phyloP scores from a whole-genome alignment of 768 basidiomycete species.

The Stropharia rugosoannulata region DNA sequence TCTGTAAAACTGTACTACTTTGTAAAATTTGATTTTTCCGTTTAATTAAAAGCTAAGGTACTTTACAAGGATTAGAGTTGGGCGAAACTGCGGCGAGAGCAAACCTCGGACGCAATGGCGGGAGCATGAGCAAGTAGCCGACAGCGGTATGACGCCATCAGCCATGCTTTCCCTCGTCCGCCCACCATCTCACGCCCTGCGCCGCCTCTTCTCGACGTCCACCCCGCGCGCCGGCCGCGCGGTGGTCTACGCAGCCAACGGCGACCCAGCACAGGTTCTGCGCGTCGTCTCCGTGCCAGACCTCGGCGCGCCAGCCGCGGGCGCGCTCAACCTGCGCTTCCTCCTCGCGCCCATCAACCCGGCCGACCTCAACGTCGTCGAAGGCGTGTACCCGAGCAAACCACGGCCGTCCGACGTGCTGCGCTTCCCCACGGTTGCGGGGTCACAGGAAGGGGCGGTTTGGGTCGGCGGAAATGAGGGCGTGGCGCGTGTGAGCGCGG shows the following conservation, averaged over 20 bases:
- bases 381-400: conserved; percentile 78
- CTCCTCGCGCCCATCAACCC: conserved; percentile 79
- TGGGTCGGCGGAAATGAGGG: conserved; percentile 81
- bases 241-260: conserved; percentile 60
- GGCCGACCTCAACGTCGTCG: conserved; percentile 77
- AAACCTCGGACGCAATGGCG: no score
- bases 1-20: no score
- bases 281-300: conserved; percentile 48
- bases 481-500: conserved; percentile 59
- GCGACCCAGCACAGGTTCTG: conserved; percentile 64
- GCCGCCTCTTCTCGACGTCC: conserved; percentile 29
- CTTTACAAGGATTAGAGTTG: no score
- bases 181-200: conserved; percentile 10
- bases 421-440: conserved; percentile 22
- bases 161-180: conserved; percentile 19
- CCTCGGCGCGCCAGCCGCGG: conserved; percentile 46
- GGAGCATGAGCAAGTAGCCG: no score
- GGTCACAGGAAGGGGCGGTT: conserved; percentile 28
- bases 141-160: neutral
- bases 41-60: no score
- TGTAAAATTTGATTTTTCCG: no score
- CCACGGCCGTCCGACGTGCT: conserved; percentile 42
- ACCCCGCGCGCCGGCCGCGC: conserved; percentile 48
- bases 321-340: conserved; percentile 63
- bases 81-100: no score